These are phyloP conservation scores for Reutealis trisperma DNA, from an alignment of 345 rosid genomes.

Conservation along the genomic window DNA sequence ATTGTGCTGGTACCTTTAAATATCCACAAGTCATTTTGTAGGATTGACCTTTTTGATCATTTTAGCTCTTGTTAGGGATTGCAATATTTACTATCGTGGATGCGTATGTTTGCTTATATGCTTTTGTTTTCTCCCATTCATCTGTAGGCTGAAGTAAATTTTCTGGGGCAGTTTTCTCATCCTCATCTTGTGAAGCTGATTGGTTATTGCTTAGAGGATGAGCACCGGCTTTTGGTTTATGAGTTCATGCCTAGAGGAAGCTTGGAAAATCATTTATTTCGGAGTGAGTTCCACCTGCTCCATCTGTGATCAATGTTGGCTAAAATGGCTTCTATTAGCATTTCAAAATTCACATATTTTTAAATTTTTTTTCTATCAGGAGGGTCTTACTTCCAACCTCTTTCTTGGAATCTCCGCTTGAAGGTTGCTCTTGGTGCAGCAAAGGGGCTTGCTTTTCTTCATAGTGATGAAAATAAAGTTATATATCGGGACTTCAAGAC, in stretches of 20 bases:
- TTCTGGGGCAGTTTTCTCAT: constrained; percentile 78
- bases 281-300: constrained; percentile 51
- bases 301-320: neutral
- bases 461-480: constrained; percentile 76
- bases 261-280: constrained; percentile 86
- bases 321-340: neutral
- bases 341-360: neutral
- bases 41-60: neutral
- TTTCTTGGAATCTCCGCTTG: constrained; percentile 79
- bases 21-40: neutral
- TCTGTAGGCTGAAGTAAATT: constrained; percentile 81
- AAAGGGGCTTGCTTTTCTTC: constrained; percentile 97
- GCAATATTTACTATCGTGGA: neutral
- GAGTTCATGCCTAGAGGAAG: constrained; percentile 96
- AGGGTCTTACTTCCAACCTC: constrained; percentile 84
- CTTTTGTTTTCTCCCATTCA: neutral
- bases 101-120: constrained; percentile 1
- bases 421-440: constrained; percentile 93
- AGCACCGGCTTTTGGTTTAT: constrained; percentile 85
- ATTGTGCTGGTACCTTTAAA: neutral
- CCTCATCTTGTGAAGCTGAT: constrained; percentile 82
- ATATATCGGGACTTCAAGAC: constrained; percentile 97
- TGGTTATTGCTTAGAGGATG: constrained; percentile 95
- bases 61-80: neutral
- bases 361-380: constrained; percentile 46